These are phyloP conservation scores for Eimeria sp. DNA, from an alignment of 169 alveolate genomes.

Conservation along the genomic window DNA sequence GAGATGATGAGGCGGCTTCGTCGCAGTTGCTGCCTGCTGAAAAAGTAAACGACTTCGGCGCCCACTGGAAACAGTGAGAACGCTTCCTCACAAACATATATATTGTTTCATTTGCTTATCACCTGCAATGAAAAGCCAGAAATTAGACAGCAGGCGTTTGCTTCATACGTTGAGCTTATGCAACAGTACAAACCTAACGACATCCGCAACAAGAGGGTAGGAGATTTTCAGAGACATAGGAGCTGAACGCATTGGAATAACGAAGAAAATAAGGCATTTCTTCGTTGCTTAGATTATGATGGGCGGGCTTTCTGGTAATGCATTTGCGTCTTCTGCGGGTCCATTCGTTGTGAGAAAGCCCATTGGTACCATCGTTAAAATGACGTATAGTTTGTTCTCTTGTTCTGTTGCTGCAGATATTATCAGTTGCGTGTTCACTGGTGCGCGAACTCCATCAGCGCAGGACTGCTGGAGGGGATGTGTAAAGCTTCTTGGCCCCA, in stretches of 20 bases:
- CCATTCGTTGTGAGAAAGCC: background rate
- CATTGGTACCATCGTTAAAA: background rate
- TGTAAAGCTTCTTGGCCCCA: slow-evolving; percentile 53
- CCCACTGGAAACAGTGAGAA: slow-evolving; percentile 89
- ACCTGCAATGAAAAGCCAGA: background rate
- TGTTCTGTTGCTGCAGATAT: slow-evolving; percentile 9
- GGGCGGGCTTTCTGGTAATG: too few species aligned
- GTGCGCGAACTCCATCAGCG: slow-evolving; percentile 46
- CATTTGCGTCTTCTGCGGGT: background rate
- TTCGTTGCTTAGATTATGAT: too few species aligned
- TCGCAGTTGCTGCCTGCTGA: slow-evolving; percentile 88
- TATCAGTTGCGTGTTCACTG: slow-evolving; percentile 50
- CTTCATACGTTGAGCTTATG: background rate
- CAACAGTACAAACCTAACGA: background rate
- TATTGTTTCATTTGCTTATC: background rate
- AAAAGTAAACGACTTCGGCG: slow-evolving; percentile 94
- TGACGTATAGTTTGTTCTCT: background rate
- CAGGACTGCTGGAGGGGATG: slow-evolving; percentile 46
- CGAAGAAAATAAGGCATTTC: background rate
- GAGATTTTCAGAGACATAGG: background rate
- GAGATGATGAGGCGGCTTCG: slow-evolving; percentile 82
- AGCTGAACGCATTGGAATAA: background rate
- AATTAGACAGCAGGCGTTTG: background rate
- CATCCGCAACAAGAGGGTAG: background rate
- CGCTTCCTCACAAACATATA: background rate